These are phyloP conservation scores for Chaetomiaceae sp. DNA, from an alignment of 2,329 filamentous ascomycete species.

Conservation along the genomic window DNA sequence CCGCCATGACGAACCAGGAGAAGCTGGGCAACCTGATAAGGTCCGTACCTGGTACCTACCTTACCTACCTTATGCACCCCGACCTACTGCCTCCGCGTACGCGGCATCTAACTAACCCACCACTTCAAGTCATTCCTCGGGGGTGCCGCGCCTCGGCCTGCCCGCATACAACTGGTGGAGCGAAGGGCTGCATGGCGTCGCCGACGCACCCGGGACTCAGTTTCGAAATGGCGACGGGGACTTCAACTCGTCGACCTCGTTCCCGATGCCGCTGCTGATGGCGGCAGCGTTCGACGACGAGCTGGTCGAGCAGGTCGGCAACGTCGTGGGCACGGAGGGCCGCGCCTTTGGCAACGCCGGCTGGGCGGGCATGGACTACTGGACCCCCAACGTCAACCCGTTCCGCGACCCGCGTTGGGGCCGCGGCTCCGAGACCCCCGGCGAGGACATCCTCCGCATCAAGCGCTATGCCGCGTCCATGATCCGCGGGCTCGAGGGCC, in stretches of 20 bases:
- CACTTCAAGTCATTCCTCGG: slow-evolving; percentile 29
- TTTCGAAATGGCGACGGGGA: slow-evolving; percentile 43
- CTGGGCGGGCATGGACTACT: slow-evolving; percentile 50
- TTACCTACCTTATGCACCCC: no score
- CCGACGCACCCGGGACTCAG: slow-evolving; percentile 43
- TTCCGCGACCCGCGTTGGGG: slow-evolving; percentile 60
- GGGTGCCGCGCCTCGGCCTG: slow-evolving; percentile 48
- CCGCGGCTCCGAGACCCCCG: slow-evolving; percentile 46
- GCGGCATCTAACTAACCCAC: no score
- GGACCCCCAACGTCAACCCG: slow-evolving; percentile 63
- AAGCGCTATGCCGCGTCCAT: slow-evolving; percentile 23
- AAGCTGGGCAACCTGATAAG: slow-evolving; percentile 23
- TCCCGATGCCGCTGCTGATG: slow-evolving; percentile 57
- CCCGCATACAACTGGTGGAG: slow-evolving; percentile 53
- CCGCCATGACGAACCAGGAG: slow-evolving; percentile 19
- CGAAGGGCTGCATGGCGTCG: slow-evolving; percentile 54
- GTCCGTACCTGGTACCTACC: no score
- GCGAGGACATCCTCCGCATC: slow-evolving; percentile 24
- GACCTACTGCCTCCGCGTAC: no score
- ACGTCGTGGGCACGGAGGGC: slow-evolving; percentile 52
- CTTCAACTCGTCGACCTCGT: slow-evolving; percentile 57
- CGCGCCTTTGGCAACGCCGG: slow-evolving; percentile 58
- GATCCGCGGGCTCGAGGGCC: slow-evolving; percentile 24
- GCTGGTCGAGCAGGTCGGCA: slow-evolving; percentile 50
- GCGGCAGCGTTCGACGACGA: slow-evolving; percentile 59